Evolutionary conservation across 2,329 filamentous ascomycete species (phyloP).

Genomic region (Aureobasidium zeae): DNA sequence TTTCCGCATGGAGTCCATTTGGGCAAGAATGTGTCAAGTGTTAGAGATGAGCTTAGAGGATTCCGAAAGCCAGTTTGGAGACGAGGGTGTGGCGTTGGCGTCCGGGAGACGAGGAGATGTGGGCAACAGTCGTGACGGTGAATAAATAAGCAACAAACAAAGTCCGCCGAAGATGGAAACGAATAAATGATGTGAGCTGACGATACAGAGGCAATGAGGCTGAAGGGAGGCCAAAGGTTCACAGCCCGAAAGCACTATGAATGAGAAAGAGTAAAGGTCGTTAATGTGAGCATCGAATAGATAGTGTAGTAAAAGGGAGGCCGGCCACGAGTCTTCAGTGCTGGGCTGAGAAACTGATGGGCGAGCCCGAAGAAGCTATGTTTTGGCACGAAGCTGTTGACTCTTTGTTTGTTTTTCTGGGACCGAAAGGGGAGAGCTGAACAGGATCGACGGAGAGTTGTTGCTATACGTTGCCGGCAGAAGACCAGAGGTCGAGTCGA

Average conservation of each 20-base stretch:
- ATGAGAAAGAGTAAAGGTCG: constrained; percentile 12
- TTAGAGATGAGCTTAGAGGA: constrained; percentile 3
- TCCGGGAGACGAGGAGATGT: not conserved
- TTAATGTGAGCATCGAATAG: constrained; percentile 15
- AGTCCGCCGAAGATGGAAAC: constrained; percentile 7
- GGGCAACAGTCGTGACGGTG: constrained; percentile 2
- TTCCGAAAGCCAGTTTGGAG: constrained; percentile 13
- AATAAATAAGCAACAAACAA: constrained; percentile 7
- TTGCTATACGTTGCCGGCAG: not conserved
- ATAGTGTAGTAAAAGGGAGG: not conserved
- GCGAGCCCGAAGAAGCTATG: constrained; percentile 8
- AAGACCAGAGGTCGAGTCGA: not conserved
- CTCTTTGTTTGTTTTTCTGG: too few relatives aligned
- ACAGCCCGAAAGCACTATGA: constrained; percentile 14
- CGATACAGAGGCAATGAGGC: constrained; percentile 12
- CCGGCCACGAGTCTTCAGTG: constrained; percentile 9
- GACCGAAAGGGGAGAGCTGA: constrained; percentile 6
- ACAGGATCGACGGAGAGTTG: not conserved
- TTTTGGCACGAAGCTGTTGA: too few relatives aligned
- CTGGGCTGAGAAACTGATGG: constrained; percentile 4
- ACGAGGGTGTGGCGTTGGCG: constrained; percentile 4
- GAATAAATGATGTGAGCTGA: constrained; percentile 8
- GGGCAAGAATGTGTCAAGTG: constrained; percentile 6
- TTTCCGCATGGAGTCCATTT: constrained; percentile 80
- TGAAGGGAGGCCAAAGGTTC: constrained; percentile 2